Percentiles rank a stretch among this genome's conserved stretches.
These are phyloP conservation scores for Mycena rebaudengoi DNA, from an alignment of 768 basidiomycete genomes.

Conservation along the genomic window DNA sequence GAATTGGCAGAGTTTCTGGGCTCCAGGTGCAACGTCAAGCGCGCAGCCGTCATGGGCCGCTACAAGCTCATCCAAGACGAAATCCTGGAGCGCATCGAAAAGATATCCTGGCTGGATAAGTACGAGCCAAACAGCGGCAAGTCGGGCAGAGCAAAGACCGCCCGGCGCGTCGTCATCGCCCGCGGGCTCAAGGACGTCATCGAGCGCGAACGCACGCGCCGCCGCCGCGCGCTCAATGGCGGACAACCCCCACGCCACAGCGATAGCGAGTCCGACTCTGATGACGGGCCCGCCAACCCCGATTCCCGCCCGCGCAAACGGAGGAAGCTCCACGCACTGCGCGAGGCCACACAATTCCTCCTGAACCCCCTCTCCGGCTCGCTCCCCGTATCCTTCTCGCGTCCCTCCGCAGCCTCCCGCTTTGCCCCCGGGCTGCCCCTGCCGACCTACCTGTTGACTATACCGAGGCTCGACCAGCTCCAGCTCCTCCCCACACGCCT, in stretches of 20 bases:
- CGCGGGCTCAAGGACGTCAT: conserved; percentile 76
- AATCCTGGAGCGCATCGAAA: conserved; percentile 64
- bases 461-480: conserved; percentile 33
- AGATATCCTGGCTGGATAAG: conserved; percentile 79
- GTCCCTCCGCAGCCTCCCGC: conserved; percentile 14
- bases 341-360: conserved; percentile 62
- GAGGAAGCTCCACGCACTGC: conserved; percentile 43
- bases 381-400: conserved; percentile 22
- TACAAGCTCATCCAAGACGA: conserved; percentile 73
- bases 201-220: conserved; percentile 71
- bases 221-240: conserved; percentile 47
- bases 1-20: conserved; percentile 69
- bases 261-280: conserved; percentile 16
- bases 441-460: conserved; percentile 63
- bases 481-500: conserved; percentile 78
- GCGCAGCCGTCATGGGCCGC: conserved; percentile 68
- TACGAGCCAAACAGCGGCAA: conserved; percentile 58
- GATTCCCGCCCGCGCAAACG: conserved; percentile 35
- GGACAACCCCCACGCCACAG: background rate
- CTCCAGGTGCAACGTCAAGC: conserved; percentile 55
- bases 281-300: conserved; percentile 8
- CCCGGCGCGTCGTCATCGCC: conserved; percentile 72
- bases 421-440: conserved; percentile 43
- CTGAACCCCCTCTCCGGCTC: conserved; percentile 61
- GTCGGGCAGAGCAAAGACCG: conserved; percentile 63